A percentile compares a stretch with the other conserved stretches of the same genome.
These are phyloP conservation scores for Penicillium sp. DNA, from an alignment of 2,329 filamentous ascomycete genomes.

Conservation along the genomic window DNA sequence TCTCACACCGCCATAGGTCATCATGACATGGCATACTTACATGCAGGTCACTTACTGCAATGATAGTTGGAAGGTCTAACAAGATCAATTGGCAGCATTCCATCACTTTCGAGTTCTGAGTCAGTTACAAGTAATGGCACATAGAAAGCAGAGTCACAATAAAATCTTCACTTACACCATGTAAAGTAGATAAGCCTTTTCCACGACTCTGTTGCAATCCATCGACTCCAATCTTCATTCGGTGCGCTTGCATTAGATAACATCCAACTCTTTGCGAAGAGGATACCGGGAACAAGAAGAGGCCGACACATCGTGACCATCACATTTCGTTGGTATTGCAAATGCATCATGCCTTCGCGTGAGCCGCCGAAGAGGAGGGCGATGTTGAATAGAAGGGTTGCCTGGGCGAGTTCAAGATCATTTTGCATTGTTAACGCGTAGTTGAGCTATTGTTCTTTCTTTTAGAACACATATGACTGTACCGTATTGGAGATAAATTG, in stretches of 20 bases:
- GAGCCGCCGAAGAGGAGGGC: neutral
- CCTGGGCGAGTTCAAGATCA: neutral
- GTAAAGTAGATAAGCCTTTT: neutral
- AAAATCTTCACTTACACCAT: neutral
- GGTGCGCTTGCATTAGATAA: neutral
- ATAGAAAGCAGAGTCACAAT: neutral
- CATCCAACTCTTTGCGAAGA: neutral
- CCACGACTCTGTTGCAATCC: neutral
- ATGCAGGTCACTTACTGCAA: neutral
- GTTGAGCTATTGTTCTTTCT: neutral
- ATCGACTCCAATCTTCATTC: neutral
- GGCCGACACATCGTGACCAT: neutral
- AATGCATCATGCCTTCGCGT: neutral
- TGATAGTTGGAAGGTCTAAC: neutral
- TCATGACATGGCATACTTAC: neutral
- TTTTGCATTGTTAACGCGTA: neutral
- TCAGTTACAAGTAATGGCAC: neutral
- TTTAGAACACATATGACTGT: neutral
- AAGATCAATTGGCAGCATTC: neutral
- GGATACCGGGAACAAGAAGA: neutral
- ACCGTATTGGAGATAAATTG: neutral
- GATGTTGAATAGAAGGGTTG: neutral
- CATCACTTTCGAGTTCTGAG: neutral
- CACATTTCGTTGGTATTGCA: neutral
- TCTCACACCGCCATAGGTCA: neutral